Percentiles rank a stretch among this genome's conserved stretches.
Conservation (phyloP, 495 filamentous ascomycete species). For the Annulohypoxylon stygium region DNA sequence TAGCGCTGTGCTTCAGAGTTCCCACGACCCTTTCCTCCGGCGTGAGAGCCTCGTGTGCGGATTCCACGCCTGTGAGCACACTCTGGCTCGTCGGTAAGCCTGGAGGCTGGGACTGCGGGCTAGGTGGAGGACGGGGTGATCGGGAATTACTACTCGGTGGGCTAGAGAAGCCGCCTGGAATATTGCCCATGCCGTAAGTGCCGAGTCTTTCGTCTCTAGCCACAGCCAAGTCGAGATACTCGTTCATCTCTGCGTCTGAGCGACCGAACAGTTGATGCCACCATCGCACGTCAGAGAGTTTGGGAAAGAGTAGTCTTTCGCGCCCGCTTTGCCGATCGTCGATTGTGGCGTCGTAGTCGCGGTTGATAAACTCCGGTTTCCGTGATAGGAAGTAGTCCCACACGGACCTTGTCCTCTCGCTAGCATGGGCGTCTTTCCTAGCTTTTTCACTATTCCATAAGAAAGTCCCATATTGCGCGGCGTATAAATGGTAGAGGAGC, state of each 20-base stretch:
- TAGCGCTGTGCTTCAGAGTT: constrained; percentile 56
- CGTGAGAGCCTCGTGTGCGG: constrained; percentile 57
- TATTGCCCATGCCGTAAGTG: constrained; percentile 38
- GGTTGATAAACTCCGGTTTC: constrained; percentile 82
- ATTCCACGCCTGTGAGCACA: constrained; percentile 58
- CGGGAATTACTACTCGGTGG: constrained; percentile 38
- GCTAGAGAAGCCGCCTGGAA: constrained; percentile 25
- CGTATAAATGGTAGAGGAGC: constrained; percentile 92
- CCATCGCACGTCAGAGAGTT: constrained; percentile 77
- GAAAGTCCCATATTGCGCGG: constrained; percentile 97
- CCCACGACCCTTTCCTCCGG: constrained; percentile 46
- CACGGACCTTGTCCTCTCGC: constrained; percentile 83
- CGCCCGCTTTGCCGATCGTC: constrained; percentile 82
- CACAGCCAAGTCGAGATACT: constrained; percentile 61
- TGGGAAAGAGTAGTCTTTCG: constrained; percentile 88
- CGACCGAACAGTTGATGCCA: constrained; percentile 92
- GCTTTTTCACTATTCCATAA: constrained; percentile 95
- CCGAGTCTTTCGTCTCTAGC: constrained; percentile 47
- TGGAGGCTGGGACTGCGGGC: constrained; percentile 55
- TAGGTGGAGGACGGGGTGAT: constrained; percentile 45
- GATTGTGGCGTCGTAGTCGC: constrained; percentile 78
- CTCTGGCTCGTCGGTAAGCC: constrained; percentile 55
- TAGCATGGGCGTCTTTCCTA: constrained; percentile 77
- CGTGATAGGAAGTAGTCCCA: constrained; percentile 95
- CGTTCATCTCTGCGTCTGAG: constrained; percentile 93